phyloP scores from a whole-genome alignment of 257 asterid species.

The Thymus quinquecostatus region DNA sequence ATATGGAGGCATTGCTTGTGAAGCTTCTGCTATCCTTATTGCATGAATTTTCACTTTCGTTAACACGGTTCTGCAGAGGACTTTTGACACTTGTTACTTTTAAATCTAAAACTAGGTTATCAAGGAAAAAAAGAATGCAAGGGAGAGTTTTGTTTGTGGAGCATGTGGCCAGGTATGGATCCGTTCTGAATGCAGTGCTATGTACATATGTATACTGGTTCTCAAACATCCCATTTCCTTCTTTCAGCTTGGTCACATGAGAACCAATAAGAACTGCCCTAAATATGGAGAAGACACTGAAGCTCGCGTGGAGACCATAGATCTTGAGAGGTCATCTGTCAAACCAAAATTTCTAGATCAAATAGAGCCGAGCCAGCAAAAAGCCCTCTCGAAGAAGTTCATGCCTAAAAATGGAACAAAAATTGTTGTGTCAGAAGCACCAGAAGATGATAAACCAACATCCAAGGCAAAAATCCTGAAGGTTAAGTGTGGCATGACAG shows the following conservation, averaged over 20 bases:
- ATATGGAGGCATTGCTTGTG: slow-evolving; percentile 9
- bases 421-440: slow-evolving; percentile 56
- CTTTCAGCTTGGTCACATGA: slow-evolving; percentile 95
- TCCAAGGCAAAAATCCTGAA: slow-evolving; percentile 81
- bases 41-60: neutral
- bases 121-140: slow-evolving; percentile 95
- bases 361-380: slow-evolving; percentile 65
- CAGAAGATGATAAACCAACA: slow-evolving; percentile 74
- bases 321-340: slow-evolving; percentile 59
- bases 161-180: slow-evolving; percentile 95
- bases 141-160: slow-evolving; percentile 98
- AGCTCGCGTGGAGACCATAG: slow-evolving; percentile 61
- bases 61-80: slow-evolving; percentile 7
- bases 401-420: slow-evolving; percentile 60
- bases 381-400: slow-evolving; percentile 57
- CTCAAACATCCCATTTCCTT: slow-evolving; percentile 25
- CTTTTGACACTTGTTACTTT: slow-evolving; percentile 34
- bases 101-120: slow-evolving; percentile 51
- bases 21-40: neutral
- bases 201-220: slow-evolving; percentile 24
- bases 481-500: slow-evolving; percentile 81
- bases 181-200: slow-evolving; percentile 19
- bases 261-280: slow-evolving; percentile 99
- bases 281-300: slow-evolving; percentile 88
- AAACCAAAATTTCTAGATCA: slow-evolving; percentile 58